A percentile compares a stretch with the other conserved stretches of the same genome.
Evolutionary conservation across 306 rosid species (phyloP).

Genomic region (Chamaecrista fasciculata): DNA sequence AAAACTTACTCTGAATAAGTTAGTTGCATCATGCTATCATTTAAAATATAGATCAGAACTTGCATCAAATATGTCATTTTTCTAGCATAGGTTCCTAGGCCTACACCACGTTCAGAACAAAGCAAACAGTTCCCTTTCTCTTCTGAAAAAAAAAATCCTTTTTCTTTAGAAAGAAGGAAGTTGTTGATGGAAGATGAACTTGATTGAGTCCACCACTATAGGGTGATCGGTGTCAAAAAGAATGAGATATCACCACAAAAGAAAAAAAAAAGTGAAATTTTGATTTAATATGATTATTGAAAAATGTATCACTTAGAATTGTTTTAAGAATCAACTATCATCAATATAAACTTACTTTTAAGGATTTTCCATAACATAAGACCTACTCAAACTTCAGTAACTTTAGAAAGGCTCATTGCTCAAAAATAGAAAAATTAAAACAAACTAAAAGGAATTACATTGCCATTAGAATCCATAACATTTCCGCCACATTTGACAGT

Average conservation of each 20-base stretch:
- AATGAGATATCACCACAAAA: constrained; percentile 21
- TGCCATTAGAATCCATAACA: constrained; percentile 53
- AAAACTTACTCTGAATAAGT: background rate
- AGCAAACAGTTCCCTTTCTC: too few relatives aligned
- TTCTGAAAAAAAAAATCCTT: too few relatives aligned
- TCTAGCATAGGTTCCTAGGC: background rate
- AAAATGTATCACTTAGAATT: background rate
- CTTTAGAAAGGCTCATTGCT: background rate
- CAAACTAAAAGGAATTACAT: constrained; percentile 51
- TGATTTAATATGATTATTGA: too few relatives aligned
- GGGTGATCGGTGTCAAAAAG: constrained; percentile 1
- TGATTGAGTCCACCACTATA: background rate
- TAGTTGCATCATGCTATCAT: background rate
- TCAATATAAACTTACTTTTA: constrained; percentile 12
- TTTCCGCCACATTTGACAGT: constrained; percentile 41
- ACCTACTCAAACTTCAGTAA: background rate
- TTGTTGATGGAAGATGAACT: background rate
- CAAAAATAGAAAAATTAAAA: background rate
- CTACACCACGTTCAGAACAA: background rate
- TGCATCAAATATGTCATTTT: background rate
- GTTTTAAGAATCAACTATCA: background rate
- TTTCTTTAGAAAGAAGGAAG: too few relatives aligned
- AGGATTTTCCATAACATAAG: constrained; percentile 5
- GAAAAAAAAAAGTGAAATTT: too few relatives aligned
- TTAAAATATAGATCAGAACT: background rate